phyloP scores from a whole-genome alignment of 164 flowering plant species.

The Chimonanthus salicifolius region DNA sequence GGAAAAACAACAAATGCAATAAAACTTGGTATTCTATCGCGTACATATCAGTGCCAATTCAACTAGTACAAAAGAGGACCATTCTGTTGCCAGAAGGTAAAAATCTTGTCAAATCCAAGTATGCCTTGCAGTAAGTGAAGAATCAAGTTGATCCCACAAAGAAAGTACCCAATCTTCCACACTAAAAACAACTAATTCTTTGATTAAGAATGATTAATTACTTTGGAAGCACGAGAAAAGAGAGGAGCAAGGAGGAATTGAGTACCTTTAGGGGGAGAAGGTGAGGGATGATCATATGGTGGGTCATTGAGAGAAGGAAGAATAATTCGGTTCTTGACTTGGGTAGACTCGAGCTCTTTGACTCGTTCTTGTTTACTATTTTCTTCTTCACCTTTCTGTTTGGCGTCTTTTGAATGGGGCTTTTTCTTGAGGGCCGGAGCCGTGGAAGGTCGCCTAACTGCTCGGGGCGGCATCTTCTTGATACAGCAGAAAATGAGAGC shows the following conservation, averaged over 20 bases:
- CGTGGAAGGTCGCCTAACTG: constrained; percentile 12
- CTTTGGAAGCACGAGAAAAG: neutral
- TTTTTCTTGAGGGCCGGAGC: constrained; percentile 19
- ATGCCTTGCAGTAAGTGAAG: too few species aligned
- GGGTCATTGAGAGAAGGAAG: constrained; percentile 4
- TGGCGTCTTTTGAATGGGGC: constrained; percentile 5
- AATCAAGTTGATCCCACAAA: too few species aligned
- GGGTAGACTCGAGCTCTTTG: neutral
- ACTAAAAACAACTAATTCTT: too few species aligned
- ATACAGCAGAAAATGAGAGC: neutral
- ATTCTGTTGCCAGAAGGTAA: too few species aligned
- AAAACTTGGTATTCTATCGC: too few species aligned
- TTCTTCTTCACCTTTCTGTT: neutral
- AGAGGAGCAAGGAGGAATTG: neutral
- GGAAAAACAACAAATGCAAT: too few species aligned
- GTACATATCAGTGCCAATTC: too few species aligned
- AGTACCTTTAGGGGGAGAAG: constrained; percentile 5
- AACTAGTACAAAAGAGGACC: too few species aligned
- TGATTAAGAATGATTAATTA: too few species aligned
- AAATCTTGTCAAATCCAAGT: too few species aligned
- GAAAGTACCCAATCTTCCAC: too few species aligned
- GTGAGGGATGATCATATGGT: neutral
- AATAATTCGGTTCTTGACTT: neutral
- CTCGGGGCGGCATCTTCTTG: constrained; percentile 20
- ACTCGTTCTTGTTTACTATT: constrained; percentile 3